Base-by-base conservation (phyloP, 2,329 filamentous ascomycete genomes). In the Paramyrothecium roridum region DNA sequence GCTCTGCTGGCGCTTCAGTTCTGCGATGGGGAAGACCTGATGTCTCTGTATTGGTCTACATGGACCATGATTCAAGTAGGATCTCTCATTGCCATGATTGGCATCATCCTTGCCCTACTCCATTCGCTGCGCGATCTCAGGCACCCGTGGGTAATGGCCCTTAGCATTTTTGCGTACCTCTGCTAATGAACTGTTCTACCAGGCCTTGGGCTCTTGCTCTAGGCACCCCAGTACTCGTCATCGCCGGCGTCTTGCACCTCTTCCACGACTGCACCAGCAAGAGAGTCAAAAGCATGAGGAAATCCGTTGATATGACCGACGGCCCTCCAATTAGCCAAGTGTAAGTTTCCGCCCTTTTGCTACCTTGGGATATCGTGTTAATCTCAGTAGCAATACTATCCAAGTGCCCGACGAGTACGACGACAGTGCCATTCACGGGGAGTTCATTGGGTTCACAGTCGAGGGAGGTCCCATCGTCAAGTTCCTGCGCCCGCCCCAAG, bases 31-130 rank as follows among this genome's bases (percentile, higher is more conserved):
- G 83, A 86, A 61, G 79, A 84, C 60, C 74, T 85, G 54, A 84
- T 84, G 70, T 76, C 78, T 2, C 69, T 85, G 0, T 85, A 84
- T 67, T 85, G 82, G 82, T 79, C 82, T 0, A 83, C 82, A 2
- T 85, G 82, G 80, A 82, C 80, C 21, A 81, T 83, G 75, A 71
- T 84, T 6, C 82, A 85, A 61, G 70, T 85, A 2, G 83, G 82
- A 7, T 80, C 80, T 2, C 70, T 83, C 57, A 83, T 85, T 37
- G 83, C 83, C 56, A 83, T 85, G 62, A 65, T 79, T 13, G 83
- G 83, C 26, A 80, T 85, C 57, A 77, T 82, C 48, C 69, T 85
- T 3, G 76, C 81, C 40, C 68, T 83, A 23, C 73, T 75, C 37
- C 80, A 84, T 58, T 73, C 77, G 3, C 63, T 84, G 10, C 72